Evolutionary conservation across 176 grass and related monocot genomes (phyloP).

Genomic region (Poa pratensis): DNA sequence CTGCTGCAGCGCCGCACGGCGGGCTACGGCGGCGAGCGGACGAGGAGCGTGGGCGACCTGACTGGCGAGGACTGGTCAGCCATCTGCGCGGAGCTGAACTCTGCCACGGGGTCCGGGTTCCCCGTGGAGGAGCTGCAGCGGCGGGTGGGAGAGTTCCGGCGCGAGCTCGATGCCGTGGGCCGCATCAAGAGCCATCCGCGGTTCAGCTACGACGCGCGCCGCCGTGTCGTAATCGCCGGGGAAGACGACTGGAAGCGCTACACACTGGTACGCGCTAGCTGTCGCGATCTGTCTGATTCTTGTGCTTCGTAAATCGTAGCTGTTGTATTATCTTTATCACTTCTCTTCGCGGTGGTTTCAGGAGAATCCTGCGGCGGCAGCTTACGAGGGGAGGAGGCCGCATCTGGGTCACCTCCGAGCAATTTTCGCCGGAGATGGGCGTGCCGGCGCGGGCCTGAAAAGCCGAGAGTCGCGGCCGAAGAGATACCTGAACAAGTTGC

Average conservation of each 20-base stretch:
- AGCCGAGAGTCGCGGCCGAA: slow-evolving; percentile 4
- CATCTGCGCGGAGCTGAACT: slow-evolving; percentile 42
- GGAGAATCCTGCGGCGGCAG: slow-evolving; percentile 43
- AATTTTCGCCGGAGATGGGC: slow-evolving; percentile 25
- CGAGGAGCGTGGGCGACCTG: slow-evolving; percentile 21
- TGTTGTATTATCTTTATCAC: background rate
- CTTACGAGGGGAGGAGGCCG: slow-evolving; percentile 28
- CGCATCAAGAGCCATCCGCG: slow-evolving; percentile 37
- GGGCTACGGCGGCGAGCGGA: background rate
- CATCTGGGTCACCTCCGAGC: slow-evolving; percentile 21
- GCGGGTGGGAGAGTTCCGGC: slow-evolving; percentile 36
- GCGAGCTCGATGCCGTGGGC: slow-evolving; percentile 39
- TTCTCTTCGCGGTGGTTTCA: background rate
- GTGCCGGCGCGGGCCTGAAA: background rate
- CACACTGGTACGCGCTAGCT: slow-evolving; percentile 8
- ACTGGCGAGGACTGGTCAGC: slow-evolving; percentile 38
- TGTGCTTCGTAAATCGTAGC: background rate
- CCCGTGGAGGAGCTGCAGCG: slow-evolving; percentile 44
- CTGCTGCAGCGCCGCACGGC: slow-evolving; percentile 22
- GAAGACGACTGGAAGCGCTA: slow-evolving; percentile 44
- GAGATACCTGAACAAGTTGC: slow-evolving; percentile 44
- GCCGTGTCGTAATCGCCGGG: slow-evolving; percentile 43
- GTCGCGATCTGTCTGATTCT: background rate
- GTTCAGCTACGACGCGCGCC: slow-evolving; percentile 40
- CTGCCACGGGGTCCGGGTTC: slow-evolving; percentile 41